Conservation (phyloP, 2,329 filamentous ascomycete species). For the Westerdykella ornata region DNA sequence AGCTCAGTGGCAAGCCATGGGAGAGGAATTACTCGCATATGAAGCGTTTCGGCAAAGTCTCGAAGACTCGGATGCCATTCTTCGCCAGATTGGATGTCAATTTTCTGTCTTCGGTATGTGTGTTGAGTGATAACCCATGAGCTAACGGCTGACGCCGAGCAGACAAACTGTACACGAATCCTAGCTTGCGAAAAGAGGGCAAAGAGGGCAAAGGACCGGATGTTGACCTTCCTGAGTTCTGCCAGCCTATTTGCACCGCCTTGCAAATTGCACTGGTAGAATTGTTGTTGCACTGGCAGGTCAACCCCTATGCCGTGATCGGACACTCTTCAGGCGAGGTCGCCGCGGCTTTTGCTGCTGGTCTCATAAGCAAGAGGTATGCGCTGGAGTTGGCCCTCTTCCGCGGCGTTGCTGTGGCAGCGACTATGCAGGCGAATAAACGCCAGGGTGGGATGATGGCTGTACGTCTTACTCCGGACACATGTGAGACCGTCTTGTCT, state of each 20-base stretch:
- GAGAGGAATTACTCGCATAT: conserved; percentile 14
- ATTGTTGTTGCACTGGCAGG: conserved; percentile 9
- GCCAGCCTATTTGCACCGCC: conserved; percentile 17
- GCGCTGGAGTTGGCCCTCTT: conserved; percentile 13
- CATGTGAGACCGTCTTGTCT: no score
- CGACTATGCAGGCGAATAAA: no score
- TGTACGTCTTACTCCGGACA: no score
- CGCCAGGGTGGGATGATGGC: no score
- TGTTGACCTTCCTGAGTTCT: neutral
- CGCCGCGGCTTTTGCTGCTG: conserved; percentile 22
- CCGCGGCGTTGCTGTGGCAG: conserved; percentile 6
- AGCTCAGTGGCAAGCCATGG: conserved; percentile 25
- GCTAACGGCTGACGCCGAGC: no score
- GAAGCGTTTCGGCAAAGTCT: conserved; percentile 9
- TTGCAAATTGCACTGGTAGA: conserved; percentile 19
- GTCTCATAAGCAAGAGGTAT: conserved; percentile 4
- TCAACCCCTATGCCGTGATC: conserved; percentile 12
- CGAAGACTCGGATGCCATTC: conserved; percentile 3
- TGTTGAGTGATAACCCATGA: neutral
- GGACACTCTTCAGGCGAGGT: conserved; percentile 33
- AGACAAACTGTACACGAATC: neutral
- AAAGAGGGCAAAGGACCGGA: no score
- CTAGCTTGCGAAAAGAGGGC: conserved; percentile 1
- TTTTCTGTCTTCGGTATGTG: neutral
- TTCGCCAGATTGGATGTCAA: neutral